phyloP scores from a whole-genome alignment of 257 asterid species.

The Solanum paucissectum region DNA sequence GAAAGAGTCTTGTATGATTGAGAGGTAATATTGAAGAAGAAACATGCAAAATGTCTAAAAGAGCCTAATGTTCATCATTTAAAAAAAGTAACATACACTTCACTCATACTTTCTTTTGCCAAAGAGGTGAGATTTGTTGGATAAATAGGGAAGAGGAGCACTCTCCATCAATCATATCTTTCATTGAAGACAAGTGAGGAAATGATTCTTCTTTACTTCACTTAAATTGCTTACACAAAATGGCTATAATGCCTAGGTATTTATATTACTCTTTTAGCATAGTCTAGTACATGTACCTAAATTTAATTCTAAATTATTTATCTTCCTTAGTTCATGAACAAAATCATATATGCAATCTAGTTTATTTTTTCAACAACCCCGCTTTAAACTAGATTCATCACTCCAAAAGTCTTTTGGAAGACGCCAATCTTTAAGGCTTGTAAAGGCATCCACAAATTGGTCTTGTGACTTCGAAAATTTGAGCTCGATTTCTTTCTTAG shows the following conservation, averaged over 20 bases:
- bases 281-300: background rate
- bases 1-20: background rate
- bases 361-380: background rate
- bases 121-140: background rate
- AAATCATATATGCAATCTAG: background rate
- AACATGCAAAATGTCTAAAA: background rate
- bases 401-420: background rate
- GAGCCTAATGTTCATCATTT: background rate
- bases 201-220: background rate
- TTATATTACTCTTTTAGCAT: background rate
- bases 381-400: background rate
- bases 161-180: background rate
- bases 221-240: background rate
- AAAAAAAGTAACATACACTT: background rate
- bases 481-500: background rate
- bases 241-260: background rate
- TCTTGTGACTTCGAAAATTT: background rate
- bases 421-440: background rate
- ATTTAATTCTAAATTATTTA: background rate
- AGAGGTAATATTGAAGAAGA: background rate
- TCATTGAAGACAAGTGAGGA: background rate
- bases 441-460: background rate
- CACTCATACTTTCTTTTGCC: background rate
- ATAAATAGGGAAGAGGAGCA: background rate
- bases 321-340: background rate